Conservation (phyloP, 331 rosid species). For the Quercus lobata region DNA sequence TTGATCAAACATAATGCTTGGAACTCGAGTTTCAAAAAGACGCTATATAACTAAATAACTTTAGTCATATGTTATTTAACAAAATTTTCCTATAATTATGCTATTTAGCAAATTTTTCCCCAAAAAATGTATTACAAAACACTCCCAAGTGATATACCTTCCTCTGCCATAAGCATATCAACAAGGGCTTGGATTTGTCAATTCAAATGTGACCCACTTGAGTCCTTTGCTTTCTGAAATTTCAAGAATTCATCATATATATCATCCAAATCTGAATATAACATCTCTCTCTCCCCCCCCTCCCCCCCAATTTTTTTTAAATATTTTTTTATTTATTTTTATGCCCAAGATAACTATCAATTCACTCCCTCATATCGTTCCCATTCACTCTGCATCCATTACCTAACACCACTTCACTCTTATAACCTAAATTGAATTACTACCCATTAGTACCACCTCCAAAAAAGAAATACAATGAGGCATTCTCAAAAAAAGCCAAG, state of each 20-base stretch:
- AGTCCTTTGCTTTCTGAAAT: conserved; percentile 36
- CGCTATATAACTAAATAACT: not conserved
- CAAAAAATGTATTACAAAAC: not conserved
- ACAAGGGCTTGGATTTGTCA: conserved; percentile 47
- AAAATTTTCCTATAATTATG: not conserved
- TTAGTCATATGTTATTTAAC: not conserved
- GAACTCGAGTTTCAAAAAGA: no score
- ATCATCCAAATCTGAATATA: not conserved
- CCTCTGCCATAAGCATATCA: conserved; percentile 66
- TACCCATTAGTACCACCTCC: not conserved
- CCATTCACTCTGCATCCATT: not conserved
- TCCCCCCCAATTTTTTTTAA: no score
- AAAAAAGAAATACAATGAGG: not conserved
- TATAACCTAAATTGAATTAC: not conserved
- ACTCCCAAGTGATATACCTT: conserved; percentile 40
- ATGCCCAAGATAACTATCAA: not conserved
- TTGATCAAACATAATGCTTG: no score
- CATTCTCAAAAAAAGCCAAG: not conserved
- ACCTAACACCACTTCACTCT: not conserved
- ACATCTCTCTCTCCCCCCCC: no score
- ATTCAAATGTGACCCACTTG: conserved; percentile 44
- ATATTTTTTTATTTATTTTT: no score
- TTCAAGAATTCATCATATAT: conserved; percentile 4
- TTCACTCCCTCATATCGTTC: not conserved
- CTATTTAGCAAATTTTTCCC: not conserved